Percentiles rank a stretch among this genome's conserved stretches.
Conservation (phyloP, 2,329 filamentous ascomycete species). For the Calonectria hongkongensis region DNA sequence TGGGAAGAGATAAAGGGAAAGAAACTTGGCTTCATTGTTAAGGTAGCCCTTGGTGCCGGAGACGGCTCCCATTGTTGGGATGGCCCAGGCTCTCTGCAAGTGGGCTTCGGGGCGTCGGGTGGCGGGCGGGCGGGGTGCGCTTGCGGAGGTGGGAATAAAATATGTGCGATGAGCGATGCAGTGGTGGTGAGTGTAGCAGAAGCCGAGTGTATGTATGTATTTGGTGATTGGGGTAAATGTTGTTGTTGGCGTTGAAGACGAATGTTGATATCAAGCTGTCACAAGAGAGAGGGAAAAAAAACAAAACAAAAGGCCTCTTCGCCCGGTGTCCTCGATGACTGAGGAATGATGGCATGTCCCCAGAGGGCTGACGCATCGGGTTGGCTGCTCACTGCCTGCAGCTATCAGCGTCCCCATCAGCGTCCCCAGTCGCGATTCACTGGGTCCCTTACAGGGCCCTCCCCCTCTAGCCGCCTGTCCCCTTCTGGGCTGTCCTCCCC, state of each 20-base stretch:
- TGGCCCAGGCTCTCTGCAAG: conserved; percentile 29
- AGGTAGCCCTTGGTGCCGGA: too few relatives aligned
- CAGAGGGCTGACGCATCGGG: conserved; percentile 22
- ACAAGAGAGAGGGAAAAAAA: too few relatives aligned
- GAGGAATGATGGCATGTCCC: conserved; percentile 15
- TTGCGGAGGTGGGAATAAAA: not conserved
- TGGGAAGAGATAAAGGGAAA: too few relatives aligned
- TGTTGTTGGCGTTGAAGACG: not conserved
- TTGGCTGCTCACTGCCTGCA: conserved; percentile 2
- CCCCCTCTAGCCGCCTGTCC: too few relatives aligned
- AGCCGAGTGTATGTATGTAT: too few relatives aligned
- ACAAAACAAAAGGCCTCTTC: not conserved
- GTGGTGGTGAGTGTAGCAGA: too few relatives aligned
- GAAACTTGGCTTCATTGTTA: too few relatives aligned
- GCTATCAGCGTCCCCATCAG: not conserved
- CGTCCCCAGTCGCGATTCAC: conserved; percentile 19
- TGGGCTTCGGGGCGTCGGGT: conserved; percentile 33
- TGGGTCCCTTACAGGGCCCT: conserved; percentile 2
- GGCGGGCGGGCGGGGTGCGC: conserved; percentile 20
- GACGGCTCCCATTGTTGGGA: too few relatives aligned
- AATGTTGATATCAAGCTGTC: not conserved
- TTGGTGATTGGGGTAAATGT: too few relatives aligned
- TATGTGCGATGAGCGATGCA: too few relatives aligned
- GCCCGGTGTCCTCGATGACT: not conserved
- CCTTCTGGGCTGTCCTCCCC: not conserved